phyloP scores from a whole-genome alignment of 2,329 filamentous ascomycete genomes.

The Ascochyta fabae region DNA sequence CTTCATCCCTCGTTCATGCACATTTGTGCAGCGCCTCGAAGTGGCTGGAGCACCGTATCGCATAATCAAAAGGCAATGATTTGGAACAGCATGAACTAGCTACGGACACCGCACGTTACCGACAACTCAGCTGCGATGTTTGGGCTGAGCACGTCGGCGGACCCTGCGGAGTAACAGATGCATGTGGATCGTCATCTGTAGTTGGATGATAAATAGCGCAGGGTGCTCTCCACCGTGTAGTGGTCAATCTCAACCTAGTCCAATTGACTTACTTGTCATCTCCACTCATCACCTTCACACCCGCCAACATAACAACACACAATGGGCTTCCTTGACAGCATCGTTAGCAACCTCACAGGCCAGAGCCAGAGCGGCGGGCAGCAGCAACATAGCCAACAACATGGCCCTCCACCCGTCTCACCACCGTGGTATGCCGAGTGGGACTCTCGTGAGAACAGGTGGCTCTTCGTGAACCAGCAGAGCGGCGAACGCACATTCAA shows the following conservation, averaged over 20 bases:
- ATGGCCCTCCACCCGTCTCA: slow-evolving; percentile 34
- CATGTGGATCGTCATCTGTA: slow-evolving; percentile 9
- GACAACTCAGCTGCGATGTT: neutral
- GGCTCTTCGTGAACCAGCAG: slow-evolving; percentile 38
- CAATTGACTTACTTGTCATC: slow-evolving; percentile 1
- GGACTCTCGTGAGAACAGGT: slow-evolving; percentile 30
- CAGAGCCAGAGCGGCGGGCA: slow-evolving; percentile 7
- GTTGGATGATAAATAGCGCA: slow-evolving; percentile 17
- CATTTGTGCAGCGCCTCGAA: slow-evolving; percentile 12
- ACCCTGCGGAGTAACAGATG: slow-evolving; percentile 5
- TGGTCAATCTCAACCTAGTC: neutral
- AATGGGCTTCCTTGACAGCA: slow-evolving; percentile 31
- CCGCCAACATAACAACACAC: neutral
- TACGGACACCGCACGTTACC: neutral
- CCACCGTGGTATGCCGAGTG: slow-evolving; percentile 35
- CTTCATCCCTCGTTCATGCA: slow-evolving; percentile 11
- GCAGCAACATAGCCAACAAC: slow-evolving; percentile 13
- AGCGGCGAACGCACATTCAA: slow-evolving; percentile 32
- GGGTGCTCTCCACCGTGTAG: neutral
- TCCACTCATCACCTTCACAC: neutral
- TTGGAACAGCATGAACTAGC: slow-evolving; percentile 7
- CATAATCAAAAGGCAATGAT: slow-evolving; percentile 7
- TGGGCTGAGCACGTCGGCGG: neutral
- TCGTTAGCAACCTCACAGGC: slow-evolving; percentile 28
- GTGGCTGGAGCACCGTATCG: slow-evolving; percentile 9